phyloP scores from a whole-genome alignment of 1,139 yeast species.

The Sugiyamaella novakii region DNA sequence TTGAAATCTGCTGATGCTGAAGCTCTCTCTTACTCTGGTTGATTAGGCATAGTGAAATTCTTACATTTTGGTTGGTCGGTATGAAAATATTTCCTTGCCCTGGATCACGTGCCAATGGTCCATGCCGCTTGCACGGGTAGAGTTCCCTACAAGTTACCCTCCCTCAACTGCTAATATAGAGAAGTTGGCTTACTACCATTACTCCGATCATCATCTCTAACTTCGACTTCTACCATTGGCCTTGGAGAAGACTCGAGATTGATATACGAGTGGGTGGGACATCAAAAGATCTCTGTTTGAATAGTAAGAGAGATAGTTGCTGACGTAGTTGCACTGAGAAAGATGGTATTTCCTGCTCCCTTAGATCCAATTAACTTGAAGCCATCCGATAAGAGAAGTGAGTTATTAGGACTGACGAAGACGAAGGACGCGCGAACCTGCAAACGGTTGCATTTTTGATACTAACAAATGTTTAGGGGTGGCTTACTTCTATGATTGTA shows the following conservation, averaged over 20 bases:
- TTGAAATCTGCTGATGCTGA: background rate
- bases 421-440: constrained; percentile 18
- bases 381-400: constrained; percentile 59
- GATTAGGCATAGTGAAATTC: constrained; percentile 8
- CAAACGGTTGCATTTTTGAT: too few relatives aligned
- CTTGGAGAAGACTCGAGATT: background rate
- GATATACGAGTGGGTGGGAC: too few relatives aligned
- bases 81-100: background rate
- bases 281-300: too few relatives aligned
- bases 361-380: constrained; percentile 61
- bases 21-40: too few relatives aligned
- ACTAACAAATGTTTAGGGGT: constrained; percentile 44
- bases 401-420: constrained; percentile 30
- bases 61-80: constrained; percentile 16
- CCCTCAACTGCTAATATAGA: background rate
- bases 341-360: constrained; percentile 44
- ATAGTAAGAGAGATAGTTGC: too few relatives aligned
- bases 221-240: background rate
- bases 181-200: too few relatives aligned
- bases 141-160: constrained; percentile 6
- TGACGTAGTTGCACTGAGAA: too few relatives aligned
- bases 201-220: background rate
- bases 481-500: constrained; percentile 62
- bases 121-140: too few relatives aligned
- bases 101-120: constrained; percentile 15